phyloP scores from a whole-genome alignment of 1,139 yeast species.

The Eremothecium sinecaudum region DNA sequence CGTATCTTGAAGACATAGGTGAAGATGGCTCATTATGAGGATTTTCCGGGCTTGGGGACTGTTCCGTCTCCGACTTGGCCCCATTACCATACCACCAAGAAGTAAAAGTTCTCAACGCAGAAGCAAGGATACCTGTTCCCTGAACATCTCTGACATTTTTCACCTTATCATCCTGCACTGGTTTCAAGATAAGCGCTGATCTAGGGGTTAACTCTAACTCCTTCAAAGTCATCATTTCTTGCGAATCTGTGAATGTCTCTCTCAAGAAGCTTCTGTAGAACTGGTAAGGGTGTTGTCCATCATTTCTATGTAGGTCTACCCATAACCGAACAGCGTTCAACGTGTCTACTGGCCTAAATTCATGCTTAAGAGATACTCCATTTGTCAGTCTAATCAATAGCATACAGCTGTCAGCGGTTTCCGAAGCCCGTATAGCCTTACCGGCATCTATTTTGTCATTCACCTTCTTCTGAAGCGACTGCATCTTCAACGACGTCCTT shows the following conservation, averaged over 20 bases:
- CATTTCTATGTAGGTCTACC: conserved; percentile 47
- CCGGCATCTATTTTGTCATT: not conserved
- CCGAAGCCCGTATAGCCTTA: not conserved
- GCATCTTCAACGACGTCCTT: conserved; percentile 13
- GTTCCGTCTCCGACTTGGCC: not conserved
- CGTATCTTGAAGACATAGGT: conserved; percentile 22
- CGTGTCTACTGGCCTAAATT: conserved; percentile 19
- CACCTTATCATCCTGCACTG: conserved; percentile 26
- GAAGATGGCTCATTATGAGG: conserved; percentile 11
- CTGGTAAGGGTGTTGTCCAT: conserved; percentile 39
- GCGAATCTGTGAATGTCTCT: conserved; percentile 39
- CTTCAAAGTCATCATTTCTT: conserved; percentile 42
- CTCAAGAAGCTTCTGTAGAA: conserved; percentile 42
- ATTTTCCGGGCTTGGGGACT: not conserved
- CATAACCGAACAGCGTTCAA: conserved; percentile 37
- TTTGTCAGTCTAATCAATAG: conserved; percentile 25
- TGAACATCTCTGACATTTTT: conserved; percentile 18
- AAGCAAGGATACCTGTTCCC: conserved; percentile 29
- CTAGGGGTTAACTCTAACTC: conserved; percentile 52
- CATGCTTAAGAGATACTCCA: conserved; percentile 22
- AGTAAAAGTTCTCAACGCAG: conserved; percentile 27
- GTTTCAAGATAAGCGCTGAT: conserved; percentile 57
- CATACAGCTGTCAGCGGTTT: not conserved
- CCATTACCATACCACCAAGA: conserved; percentile 24
- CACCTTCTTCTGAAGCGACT: not conserved